These are phyloP conservation scores for Talaromyces sp. DNA, from an alignment of 2,329 filamentous ascomycete genomes.

Conservation along the genomic window DNA sequence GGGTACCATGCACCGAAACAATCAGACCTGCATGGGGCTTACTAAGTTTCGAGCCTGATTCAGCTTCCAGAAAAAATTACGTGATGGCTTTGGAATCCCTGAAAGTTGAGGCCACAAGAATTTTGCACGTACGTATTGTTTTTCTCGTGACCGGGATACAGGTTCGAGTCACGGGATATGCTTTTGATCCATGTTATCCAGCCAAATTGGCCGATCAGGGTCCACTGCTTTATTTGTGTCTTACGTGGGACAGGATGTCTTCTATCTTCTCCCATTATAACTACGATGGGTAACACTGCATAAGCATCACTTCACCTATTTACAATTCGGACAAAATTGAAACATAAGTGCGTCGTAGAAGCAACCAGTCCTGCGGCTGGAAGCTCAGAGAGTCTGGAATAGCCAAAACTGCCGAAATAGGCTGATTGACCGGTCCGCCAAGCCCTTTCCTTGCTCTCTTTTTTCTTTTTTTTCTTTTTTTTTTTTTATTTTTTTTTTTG, in stretches of 20 bases:
- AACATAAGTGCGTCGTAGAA: neutral
- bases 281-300: neutral
- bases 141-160: neutral
- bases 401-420: neutral
- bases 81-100: neutral
- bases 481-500: too few relatives aligned
- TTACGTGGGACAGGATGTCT: neutral
- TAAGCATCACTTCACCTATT: neutral
- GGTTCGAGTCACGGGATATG: neutral
- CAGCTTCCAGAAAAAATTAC: neutral
- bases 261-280: too few relatives aligned
- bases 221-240: neutral
- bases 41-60: neutral
- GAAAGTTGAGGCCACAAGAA: neutral
- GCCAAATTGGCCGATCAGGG: neutral
- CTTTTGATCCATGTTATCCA: neutral
- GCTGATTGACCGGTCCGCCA: slow-evolving; percentile 1
- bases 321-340: neutral
- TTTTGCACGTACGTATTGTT: neutral
- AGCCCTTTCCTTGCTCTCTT: neutral
- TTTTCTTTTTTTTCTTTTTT: neutral
- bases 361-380: neutral
- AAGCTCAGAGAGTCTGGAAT: neutral
- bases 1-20: neutral
- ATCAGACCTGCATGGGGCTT: neutral